Base-by-base conservation (phyloP, 495 filamentous ascomycete genomes). In the Letharia columbiana region DNA sequence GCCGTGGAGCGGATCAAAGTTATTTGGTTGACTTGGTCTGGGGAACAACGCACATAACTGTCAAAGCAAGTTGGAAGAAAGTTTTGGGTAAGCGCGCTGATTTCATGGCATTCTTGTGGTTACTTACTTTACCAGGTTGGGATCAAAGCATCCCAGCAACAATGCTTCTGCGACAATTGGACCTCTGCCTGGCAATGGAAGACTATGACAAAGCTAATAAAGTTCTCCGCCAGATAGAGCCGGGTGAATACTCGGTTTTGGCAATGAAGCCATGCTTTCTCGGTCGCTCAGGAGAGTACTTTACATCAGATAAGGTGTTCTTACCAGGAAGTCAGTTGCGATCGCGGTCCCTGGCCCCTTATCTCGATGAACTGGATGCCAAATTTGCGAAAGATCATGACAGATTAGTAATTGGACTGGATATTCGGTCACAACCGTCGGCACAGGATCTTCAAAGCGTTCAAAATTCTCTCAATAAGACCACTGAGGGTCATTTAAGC, bases 21-120 rank as follows among this genome's bases (percentile, higher is more conserved):
- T 42, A 70, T 20, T 58, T 77, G 15, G 72, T 74, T 8, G 65
- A 71, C 42, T 68, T 66, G 3, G 70, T 71, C 13, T 69, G 72
- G 49, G 68, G 71, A 2, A 67, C 73, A 23, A 18, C 73, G n/a
- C 59, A 60, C 8, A 63, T 67, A 7, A n/a, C 23, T 13, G 65
- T 76, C 18, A 71, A 60, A 11, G 37, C 1, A 3, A 56, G 63
- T 17, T 78, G 76, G 76, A 71, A 69, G 44, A 65, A 17, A 50
- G 59, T 71, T 13, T 68, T 78, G 37, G 76, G 60, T 35, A 39
- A 62, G 42, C 33, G 23, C 3, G 6, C 2, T 10, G 3, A 10
- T 0, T 28, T 6, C 10, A 0, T 2, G 0, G 33, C 2, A 4
- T 17, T 6, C 18, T 12, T n/a, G 20, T 12, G 3, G 28, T 0